Evolutionary conservation across 768 basidiomycete species (phyloP).

Genomic region (Lactarius hatsudake): DNA sequence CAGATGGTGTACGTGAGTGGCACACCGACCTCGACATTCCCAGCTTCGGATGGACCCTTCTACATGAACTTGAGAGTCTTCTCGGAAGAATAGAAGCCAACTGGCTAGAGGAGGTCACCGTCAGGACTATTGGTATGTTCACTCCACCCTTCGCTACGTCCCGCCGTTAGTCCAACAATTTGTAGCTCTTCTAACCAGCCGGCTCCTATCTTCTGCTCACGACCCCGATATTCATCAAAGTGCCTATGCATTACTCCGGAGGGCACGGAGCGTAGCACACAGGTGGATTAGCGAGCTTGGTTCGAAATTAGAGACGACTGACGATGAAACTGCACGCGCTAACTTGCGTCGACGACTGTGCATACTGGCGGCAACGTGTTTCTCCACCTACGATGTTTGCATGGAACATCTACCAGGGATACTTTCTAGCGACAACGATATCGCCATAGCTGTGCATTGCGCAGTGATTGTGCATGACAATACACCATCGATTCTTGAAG

Average conservation of each 20-base stretch:
- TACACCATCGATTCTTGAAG: background rate
- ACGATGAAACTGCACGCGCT: background rate
- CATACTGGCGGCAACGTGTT: slow-evolving; percentile 8
- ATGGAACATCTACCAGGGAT: background rate
- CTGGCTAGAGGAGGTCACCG: slow-evolving; percentile 35
- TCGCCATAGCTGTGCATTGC: slow-evolving; percentile 14
- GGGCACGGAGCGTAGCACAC: slow-evolving; percentile 1
- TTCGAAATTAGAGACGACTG: background rate
- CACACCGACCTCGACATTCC: slow-evolving; percentile 38
- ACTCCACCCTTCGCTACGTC: background rate
- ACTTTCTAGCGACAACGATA: background rate
- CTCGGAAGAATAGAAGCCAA: slow-evolving; percentile 38
- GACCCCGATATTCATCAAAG: background rate
- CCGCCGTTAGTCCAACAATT: background rate
- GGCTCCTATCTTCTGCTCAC: slow-evolving; percentile 5
- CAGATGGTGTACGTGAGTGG: slow-evolving; percentile 33
- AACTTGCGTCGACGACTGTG: background rate
- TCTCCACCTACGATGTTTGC: slow-evolving; percentile 7
- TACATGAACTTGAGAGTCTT: slow-evolving; percentile 39
- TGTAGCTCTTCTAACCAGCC: slow-evolving; percentile 12
- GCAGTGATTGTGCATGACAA: slow-evolving; percentile 16
- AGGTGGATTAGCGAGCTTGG: slow-evolving; percentile 6
- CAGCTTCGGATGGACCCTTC: slow-evolving; percentile 38
- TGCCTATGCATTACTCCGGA: slow-evolving; percentile 2
- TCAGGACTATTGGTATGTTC: slow-evolving; percentile 11